A percentile compares a stretch with the other conserved stretches of the same genome.
phyloP scores from a whole-genome alignment of 1,139 yeast species.

The Debaryomyces sp. region DNA sequence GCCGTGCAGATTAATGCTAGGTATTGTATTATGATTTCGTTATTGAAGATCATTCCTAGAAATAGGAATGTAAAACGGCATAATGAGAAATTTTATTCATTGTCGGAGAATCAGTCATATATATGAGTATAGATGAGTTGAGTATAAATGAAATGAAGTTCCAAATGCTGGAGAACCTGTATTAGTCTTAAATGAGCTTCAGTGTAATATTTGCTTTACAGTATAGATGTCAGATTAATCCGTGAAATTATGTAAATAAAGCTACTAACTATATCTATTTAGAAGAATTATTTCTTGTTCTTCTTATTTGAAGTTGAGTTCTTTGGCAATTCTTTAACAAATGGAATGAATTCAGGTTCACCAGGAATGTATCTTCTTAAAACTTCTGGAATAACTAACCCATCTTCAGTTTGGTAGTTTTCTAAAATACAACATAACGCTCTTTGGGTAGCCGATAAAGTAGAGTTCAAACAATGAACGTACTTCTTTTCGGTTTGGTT shows the following conservation, averaged over 20 bases:
- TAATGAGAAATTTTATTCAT: too few relatives aligned
- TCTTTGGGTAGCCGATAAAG: slow-evolving; percentile 97
- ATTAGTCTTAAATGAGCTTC: too few relatives aligned
- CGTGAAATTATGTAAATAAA: neutral
- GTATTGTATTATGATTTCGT: too few relatives aligned
- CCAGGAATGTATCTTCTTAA: slow-evolving; percentile 96
- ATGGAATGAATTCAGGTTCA: slow-evolving; percentile 95
- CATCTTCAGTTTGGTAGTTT: slow-evolving; percentile 97
- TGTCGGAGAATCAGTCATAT: too few relatives aligned
- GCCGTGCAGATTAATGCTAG: neutral
- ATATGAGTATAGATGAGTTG: too few relatives aligned
- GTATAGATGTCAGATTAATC: neutral
- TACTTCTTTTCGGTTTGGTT: slow-evolving; percentile 96
- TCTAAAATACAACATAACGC: slow-evolving; percentile 97
- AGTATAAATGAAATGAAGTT: too few relatives aligned
- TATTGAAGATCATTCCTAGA: too few relatives aligned
- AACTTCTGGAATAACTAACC: slow-evolving; percentile 91
- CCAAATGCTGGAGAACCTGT: too few relatives aligned
- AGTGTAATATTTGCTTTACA: too few relatives aligned
- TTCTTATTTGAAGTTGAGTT: slow-evolving; percentile 85
- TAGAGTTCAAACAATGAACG: slow-evolving; percentile 97
- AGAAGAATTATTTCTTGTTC: slow-evolving; percentile 28
- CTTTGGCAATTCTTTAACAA: slow-evolving; percentile 88
- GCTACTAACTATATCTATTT: slow-evolving; percentile 1
- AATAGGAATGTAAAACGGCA: too few relatives aligned